phyloP scores from a whole-genome alignment of 208 protist species.

The Porcisia deanei region DNA sequence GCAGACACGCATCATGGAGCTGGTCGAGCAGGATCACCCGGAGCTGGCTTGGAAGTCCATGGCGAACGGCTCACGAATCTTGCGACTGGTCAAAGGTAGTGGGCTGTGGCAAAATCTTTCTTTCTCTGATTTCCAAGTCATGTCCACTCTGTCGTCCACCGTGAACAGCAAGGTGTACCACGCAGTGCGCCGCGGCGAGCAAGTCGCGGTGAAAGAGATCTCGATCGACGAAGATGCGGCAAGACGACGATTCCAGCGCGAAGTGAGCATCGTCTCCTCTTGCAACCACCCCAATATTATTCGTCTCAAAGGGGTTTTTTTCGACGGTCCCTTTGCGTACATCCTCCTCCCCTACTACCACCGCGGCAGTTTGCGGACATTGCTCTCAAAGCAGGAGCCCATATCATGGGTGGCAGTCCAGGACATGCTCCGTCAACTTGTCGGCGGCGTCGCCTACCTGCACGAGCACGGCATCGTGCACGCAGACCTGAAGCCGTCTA shows the following conservation, averaged over 20 bases:
- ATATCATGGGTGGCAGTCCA: constrained; percentile 52
- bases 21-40: constrained; percentile 56
- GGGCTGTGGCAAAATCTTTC: constrained; percentile 68
- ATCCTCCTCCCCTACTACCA: constrained; percentile 62
- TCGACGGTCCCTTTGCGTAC: constrained; percentile 74
- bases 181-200: constrained; percentile 50
- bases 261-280: constrained; percentile 57
- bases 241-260: constrained; percentile 51
- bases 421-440: constrained; percentile 69
- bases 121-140: constrained; percentile 68
- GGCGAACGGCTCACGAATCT: constrained; percentile 56
- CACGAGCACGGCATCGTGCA: constrained; percentile 81
- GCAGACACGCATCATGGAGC: constrained; percentile 56
- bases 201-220: constrained; percentile 72
- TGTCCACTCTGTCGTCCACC: constrained; percentile 52
- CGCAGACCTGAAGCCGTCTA: constrained; percentile 75
- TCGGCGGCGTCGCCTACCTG: constrained; percentile 65
- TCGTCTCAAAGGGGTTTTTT: constrained; percentile 74
- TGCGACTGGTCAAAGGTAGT: constrained; percentile 67
- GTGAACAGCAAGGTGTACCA: constrained; percentile 80
- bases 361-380: constrained; percentile 44
- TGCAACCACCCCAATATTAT: constrained; percentile 74
- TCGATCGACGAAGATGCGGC: constrained; percentile 50
- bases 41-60: constrained; percentile 76
- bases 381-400: constrained; percentile 39